These are phyloP conservation scores for Escovopsis weberi DNA, from an alignment of 2,329 filamentous ascomycete species.

Conservation along the genomic window DNA sequence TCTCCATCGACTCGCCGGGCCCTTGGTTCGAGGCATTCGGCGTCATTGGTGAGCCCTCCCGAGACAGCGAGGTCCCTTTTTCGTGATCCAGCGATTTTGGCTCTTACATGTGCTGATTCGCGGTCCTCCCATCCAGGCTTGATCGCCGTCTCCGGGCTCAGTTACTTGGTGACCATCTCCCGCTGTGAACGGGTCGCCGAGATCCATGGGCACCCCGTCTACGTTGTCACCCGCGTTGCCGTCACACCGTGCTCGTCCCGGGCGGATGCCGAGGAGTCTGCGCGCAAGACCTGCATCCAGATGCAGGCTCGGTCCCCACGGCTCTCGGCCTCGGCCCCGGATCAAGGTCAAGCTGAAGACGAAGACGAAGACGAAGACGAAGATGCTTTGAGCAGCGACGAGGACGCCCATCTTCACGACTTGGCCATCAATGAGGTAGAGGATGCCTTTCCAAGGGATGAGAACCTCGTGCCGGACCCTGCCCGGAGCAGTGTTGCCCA, in stretches of 20 bases:
- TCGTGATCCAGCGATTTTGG: background rate
- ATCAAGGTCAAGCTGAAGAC: too few relatives aligned
- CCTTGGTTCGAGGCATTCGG: slow-evolving; percentile 44
- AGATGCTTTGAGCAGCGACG: slow-evolving; percentile 33
- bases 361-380: slow-evolving; percentile 11
- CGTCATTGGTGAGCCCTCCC: slow-evolving; percentile 33
- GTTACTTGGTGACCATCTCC: slow-evolving; percentile 78
- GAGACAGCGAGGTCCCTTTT: slow-evolving; percentile 1
- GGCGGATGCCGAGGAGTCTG: slow-evolving; percentile 56
- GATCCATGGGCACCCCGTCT: slow-evolving; percentile 68
- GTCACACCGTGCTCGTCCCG: slow-evolving; percentile 77
- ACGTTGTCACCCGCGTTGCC: slow-evolving; percentile 76
- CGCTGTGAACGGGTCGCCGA: slow-evolving; percentile 79
- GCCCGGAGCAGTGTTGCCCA: slow-evolving; percentile 57
- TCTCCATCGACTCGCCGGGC: slow-evolving; percentile 27
- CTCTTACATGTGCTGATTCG: background rate
- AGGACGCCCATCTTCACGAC: slow-evolving; percentile 24
- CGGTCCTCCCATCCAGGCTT: slow-evolving; percentile 43
- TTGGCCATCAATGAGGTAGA: slow-evolving; percentile 20
- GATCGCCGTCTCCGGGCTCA: slow-evolving; percentile 64
- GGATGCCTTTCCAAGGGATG: slow-evolving; percentile 28
- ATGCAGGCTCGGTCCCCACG: slow-evolving; percentile 25
- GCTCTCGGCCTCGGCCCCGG: slow-evolving; percentile 12
- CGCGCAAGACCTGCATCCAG: slow-evolving; percentile 42
- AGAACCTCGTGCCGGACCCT: slow-evolving; percentile 22